Conservation (phyloP, 164 flowering plant genomes). For the Piper betle region DNA sequence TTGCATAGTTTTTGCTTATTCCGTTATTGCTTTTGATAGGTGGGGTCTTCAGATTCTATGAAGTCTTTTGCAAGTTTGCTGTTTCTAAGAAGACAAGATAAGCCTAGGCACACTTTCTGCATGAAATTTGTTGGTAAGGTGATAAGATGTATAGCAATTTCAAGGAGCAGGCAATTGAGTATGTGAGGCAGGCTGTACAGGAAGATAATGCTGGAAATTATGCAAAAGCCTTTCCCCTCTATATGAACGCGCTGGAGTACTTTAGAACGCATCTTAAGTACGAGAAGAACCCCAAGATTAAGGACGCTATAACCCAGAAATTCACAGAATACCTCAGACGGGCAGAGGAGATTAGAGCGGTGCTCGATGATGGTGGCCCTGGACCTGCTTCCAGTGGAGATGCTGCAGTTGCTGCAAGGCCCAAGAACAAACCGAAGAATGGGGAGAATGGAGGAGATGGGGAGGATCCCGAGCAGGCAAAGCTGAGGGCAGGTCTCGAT, state of each 20-base stretch:
- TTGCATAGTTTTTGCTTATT: too few species aligned
- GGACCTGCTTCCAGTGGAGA: constrained; percentile 73
- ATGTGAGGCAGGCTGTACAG: constrained; percentile 87
- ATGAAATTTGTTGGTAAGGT: background rate
- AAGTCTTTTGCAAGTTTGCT: too few species aligned
- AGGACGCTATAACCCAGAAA: constrained; percentile 85
- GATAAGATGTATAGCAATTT: constrained; percentile 86
- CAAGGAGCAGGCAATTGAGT: constrained; percentile 96
- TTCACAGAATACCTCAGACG: constrained; percentile 92
- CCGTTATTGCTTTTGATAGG: too few species aligned
- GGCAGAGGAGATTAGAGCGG: constrained; percentile 96
- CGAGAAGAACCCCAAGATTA: constrained; percentile 92
- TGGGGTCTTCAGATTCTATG: too few species aligned
- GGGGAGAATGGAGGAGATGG: constrained; percentile 51
- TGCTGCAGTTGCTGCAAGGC: constrained; percentile 66
- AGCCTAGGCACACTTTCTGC: too few species aligned
- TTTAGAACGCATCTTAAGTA: constrained; percentile 90
- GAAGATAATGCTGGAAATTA: constrained; percentile 97
- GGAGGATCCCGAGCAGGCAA: constrained; percentile 80
- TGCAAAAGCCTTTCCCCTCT: constrained; percentile 78
- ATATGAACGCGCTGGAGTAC: constrained; percentile 95
- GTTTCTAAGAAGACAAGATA: too few species aligned
- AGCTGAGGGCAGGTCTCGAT: constrained; percentile 69
- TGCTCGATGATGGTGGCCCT: constrained; percentile 62
- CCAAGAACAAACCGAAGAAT: constrained; percentile 72